Evolutionary conservation across 495 filamentous ascomycete species (phyloP).

Genomic region (Darksidea phi): DNA sequence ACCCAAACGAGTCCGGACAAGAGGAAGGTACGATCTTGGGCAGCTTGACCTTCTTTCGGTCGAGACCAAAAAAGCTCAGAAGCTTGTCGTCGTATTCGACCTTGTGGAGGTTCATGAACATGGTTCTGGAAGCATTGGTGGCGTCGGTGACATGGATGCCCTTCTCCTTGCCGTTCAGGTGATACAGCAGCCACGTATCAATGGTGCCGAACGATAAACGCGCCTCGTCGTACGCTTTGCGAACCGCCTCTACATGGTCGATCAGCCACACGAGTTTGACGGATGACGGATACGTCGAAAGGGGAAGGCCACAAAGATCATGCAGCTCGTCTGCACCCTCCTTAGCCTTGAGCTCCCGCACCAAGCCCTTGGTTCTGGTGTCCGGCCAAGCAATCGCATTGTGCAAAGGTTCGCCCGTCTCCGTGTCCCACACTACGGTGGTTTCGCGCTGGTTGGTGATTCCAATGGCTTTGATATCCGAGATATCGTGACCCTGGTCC

Average conservation of each 20-base stretch:
- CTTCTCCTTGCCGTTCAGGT: slow-evolving; percentile 75
- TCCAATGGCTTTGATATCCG: slow-evolving; percentile 79
- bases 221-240: slow-evolving; percentile 74
- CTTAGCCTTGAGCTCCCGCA: slow-evolving; percentile 72
- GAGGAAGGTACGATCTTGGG: slow-evolving; percentile 88
- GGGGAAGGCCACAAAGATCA: slow-evolving; percentile 78
- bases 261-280: slow-evolving; percentile 88
- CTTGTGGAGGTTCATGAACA: slow-evolving; percentile 93
- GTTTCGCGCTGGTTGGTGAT: slow-evolving; percentile 97
- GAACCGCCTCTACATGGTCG: slow-evolving; percentile 67
- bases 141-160: slow-evolving; percentile 79
- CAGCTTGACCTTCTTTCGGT: slow-evolving; percentile 69
- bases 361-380: slow-evolving; percentile 75
- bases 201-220: slow-evolving; percentile 89
- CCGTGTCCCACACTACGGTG: slow-evolving; percentile 83
- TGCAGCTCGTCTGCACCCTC: slow-evolving; percentile 66
- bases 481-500: slow-evolving; percentile 64
- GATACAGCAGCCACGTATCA: slow-evolving; percentile 88
- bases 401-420: slow-evolving; percentile 80
- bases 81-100: slow-evolving; percentile 81
- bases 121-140: slow-evolving; percentile 90
- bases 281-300: slow-evolving; percentile 92
- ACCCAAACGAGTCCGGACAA: slow-evolving; percentile 71
- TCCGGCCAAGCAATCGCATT: slow-evolving; percentile 96
- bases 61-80: slow-evolving; percentile 79